phyloP scores from a whole-genome alignment of 306 rosid genomes.

The Acmispon strigosus region DNA sequence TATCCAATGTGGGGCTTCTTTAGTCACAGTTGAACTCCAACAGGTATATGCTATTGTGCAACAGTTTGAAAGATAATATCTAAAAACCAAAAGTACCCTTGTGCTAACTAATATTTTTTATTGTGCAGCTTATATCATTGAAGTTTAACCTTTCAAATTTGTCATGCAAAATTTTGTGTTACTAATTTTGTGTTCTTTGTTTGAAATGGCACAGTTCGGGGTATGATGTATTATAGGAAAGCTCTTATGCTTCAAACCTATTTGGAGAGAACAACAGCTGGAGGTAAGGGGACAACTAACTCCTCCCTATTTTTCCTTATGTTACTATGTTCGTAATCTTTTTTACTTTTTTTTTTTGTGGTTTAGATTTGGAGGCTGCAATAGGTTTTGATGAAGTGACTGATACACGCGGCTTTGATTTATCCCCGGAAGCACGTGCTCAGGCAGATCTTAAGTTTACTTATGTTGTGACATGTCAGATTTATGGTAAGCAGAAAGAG shows the following conservation, averaged over 20 bases:
- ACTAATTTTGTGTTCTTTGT: slow-evolving; percentile 11
- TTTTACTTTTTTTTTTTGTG: not conserved
- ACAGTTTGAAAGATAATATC: no score
- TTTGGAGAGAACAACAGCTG: slow-evolving; percentile 58
- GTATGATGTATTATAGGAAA: slow-evolving; percentile 98
- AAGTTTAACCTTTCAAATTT: not conserved
- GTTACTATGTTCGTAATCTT: slow-evolving; percentile 8
- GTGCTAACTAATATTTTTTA: no score
- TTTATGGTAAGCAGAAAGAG: slow-evolving; percentile 91
- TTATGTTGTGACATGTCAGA: slow-evolving; percentile 86
- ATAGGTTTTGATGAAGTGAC: slow-evolving; percentile 42
- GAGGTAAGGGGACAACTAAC: slow-evolving; percentile 47
- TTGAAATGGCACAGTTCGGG: slow-evolving; percentile 63
- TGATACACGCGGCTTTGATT: slow-evolving; percentile 66
- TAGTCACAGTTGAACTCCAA: no score
- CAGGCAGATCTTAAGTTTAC: slow-evolving; percentile 94
- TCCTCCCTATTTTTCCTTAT: not conserved
- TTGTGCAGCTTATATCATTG: not conserved
- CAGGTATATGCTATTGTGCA: no score
- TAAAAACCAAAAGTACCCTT: not conserved
- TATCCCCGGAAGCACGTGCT: slow-evolving; percentile 85
- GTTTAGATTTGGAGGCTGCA: slow-evolving; percentile 74
- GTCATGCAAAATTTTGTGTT: not conserved
- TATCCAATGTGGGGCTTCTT: no score
- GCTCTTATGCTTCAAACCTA: slow-evolving; percentile 95